phyloP scores from a whole-genome alignment of 768 basidiomycete genomes.

The Rhizopogon vesiculosus region DNA sequence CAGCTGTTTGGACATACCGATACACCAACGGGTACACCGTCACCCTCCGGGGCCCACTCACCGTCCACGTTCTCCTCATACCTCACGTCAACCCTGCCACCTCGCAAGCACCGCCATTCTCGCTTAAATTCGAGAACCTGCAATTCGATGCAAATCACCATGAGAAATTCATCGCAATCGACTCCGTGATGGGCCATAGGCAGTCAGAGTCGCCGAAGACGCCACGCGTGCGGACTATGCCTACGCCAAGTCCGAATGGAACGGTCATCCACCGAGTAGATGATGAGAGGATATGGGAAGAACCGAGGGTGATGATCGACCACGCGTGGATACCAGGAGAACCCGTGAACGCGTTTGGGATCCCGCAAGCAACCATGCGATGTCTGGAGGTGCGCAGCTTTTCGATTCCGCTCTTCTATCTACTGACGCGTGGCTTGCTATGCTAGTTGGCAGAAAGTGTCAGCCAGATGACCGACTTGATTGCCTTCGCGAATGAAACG shows the following conservation, averaged over 20 bases:
- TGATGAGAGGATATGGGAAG: constrained; percentile 63
- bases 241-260: constrained; percentile 30
- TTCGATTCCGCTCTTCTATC: neutral
- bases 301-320: constrained; percentile 56
- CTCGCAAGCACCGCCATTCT: constrained; percentile 17
- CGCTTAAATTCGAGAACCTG: constrained; percentile 68
- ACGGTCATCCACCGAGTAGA: constrained; percentile 28
- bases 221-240: constrained; percentile 27
- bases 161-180: constrained; percentile 71
- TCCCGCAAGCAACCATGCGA: constrained; percentile 86
- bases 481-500: constrained; percentile 53
- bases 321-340: constrained; percentile 70
- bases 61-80: constrained; percentile 49
- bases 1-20: constrained; percentile 77
- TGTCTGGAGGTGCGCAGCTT: constrained; percentile 64
- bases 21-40: constrained; percentile 79
- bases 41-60: constrained; percentile 69
- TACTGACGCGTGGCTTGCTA: constrained; percentile 6
- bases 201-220: constrained; percentile 37
- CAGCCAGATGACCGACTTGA: constrained; percentile 73
- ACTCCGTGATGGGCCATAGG: constrained; percentile 51
- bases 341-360: constrained; percentile 85
- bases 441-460: constrained; percentile 76
- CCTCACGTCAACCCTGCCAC: constrained; percentile 16
- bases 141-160: constrained; percentile 69